Conservation (phyloP, 2,329 filamentous ascomycete genomes). For the Akanthomyces muscarius region DNA sequence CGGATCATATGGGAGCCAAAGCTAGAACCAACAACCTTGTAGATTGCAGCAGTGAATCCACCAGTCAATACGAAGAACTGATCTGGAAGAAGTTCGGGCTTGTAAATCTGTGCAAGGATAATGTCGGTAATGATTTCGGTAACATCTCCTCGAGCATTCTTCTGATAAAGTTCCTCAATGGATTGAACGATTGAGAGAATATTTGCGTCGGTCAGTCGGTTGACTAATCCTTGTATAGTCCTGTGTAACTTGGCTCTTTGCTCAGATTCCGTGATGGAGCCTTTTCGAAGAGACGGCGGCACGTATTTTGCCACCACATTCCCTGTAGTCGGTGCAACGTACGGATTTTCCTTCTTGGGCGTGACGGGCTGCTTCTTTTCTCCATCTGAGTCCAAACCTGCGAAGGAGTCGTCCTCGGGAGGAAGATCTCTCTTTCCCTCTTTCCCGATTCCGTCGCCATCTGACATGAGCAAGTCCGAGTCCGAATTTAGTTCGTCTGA, state of each 20-base stretch:
- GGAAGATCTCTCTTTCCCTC: constrained; percentile 10
- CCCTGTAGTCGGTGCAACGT: constrained; percentile 64
- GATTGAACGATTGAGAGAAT: constrained; percentile 78
- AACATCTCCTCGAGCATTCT: constrained; percentile 82
- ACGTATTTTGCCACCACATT: constrained; percentile 68
- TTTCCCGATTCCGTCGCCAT: constrained; percentile 29
- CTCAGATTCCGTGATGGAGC: constrained; percentile 61
- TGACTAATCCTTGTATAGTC: constrained; percentile 83
- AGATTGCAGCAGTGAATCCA: constrained; percentile 82
- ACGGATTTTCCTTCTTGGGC: constrained; percentile 73
- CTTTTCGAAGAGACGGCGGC: constrained; percentile 74
- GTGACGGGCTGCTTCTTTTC: constrained; percentile 35
- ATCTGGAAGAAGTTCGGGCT: constrained; percentile 73
- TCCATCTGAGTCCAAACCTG: constrained; percentile 36
- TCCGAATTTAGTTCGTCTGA: constrained; percentile 34
- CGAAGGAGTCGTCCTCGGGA: constrained; percentile 33
- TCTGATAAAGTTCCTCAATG: constrained; percentile 77
- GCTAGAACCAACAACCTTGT: constrained; percentile 81
- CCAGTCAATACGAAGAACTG: constrained; percentile 88
- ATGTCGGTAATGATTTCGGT: constrained; percentile 75
- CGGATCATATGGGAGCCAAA: constrained; percentile 86
- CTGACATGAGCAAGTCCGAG: constrained; percentile 25
- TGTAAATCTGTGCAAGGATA: constrained; percentile 73
- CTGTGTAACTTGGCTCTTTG: constrained; percentile 65
- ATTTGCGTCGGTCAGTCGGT: constrained; percentile 88